Percentiles rank a stretch among this genome's conserved stretches.
Conservation (phyloP, 805 yeast species). For the Candida ficus region DNA sequence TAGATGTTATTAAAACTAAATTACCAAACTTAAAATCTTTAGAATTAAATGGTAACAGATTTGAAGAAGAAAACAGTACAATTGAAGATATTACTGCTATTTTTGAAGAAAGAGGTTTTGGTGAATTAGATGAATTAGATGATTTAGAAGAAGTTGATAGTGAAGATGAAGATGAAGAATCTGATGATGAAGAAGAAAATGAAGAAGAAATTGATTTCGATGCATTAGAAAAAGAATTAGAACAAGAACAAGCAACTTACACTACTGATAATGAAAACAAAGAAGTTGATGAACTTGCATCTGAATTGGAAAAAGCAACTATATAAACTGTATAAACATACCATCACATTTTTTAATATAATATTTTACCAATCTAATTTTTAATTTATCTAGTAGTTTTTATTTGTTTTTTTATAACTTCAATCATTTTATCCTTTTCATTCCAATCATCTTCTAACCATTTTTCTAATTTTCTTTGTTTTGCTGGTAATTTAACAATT, state of each 20-base stretch:
- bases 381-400: conserved; percentile 12
- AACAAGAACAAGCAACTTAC: conserved; percentile 33
- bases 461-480: conserved; percentile 53
- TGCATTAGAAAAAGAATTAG: conserved; percentile 35
- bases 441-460: conserved; percentile 77
- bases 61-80: conserved; percentile 79
- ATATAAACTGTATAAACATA: no score
- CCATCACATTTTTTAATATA: no score
- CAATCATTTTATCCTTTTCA: conserved; percentile 54
- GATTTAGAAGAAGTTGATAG: conserved; percentile 81
- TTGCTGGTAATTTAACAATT: conserved; percentile 44
- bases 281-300: conserved; percentile 53
- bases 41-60: conserved; percentile 91
- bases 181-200: conserved; percentile 35
- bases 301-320: conserved; percentile 51
- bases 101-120: conserved; percentile 69
- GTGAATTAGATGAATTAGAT: conserved; percentile 88
- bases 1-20: conserved; percentile 44
- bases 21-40: conserved; percentile 58
- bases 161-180: conserved; percentile 37
- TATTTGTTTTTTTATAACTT: conserved; percentile 32
- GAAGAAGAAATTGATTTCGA: conserved; percentile 31
- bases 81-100: conserved; percentile 55
- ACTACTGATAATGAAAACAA: conserved; percentile 38
- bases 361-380: no score